Evolutionary conservation across 2,329 filamentous ascomycete species (phyloP).

Genomic region (Fusarium phyllophilum): DNA sequence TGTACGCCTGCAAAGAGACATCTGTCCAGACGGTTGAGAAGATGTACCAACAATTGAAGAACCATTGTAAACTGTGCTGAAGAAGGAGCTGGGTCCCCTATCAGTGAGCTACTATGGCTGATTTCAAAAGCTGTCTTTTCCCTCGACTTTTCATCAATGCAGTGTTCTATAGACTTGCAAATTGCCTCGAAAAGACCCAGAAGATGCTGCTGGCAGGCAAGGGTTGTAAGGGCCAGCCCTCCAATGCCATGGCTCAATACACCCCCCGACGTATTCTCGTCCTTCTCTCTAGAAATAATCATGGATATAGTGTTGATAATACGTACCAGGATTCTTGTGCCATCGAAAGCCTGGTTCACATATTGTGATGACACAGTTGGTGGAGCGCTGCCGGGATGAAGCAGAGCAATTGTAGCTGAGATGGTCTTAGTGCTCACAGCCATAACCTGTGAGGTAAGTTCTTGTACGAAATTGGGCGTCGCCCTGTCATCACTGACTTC

Average conservation of each 20-base stretch:
- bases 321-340: neutral
- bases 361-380: neutral
- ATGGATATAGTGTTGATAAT: neutral
- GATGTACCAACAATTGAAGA: neutral
- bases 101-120: neutral
- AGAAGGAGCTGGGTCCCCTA: neutral
- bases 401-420: neutral
- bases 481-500: neutral
- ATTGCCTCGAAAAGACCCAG: neutral
- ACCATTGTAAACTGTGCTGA: neutral
- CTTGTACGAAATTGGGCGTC: neutral
- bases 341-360: neutral
- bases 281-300: neutral
- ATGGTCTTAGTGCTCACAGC: neutral
- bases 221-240: neutral
- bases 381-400: neutral
- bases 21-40: neutral
- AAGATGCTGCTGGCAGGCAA: neutral
- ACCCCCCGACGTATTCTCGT: neutral
- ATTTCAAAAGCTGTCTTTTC: neutral
- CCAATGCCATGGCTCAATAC: neutral
- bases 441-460: neutral
- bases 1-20: neutral
- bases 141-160: neutral
- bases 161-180: neutral